Base-by-base conservation (phyloP, 2,329 filamentous ascomycete species). In the Sclerotinia borealis region DNA sequence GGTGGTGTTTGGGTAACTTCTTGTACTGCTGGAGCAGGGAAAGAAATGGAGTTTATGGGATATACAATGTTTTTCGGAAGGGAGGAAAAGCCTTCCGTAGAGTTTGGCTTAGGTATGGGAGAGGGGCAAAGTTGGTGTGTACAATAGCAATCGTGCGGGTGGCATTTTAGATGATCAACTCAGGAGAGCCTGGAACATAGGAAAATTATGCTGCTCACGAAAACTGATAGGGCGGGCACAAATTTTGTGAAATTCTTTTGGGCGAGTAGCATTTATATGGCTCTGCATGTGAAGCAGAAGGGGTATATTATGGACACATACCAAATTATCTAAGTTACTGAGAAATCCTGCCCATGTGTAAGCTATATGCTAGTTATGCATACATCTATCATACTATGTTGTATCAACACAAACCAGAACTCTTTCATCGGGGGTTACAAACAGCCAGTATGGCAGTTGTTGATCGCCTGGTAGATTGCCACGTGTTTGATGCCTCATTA, bases 21-120 rank as follows among this genome's bases (percentile, higher is more conserved):
- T 37, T 58, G 54, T 58, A 45, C n/a, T 45, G 25, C 45, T 45
- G 54, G 54, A 25, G n/a, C 45, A 36, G 54, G 39, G 54, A 58
- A 45, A 45, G 29, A 39, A 25, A 45, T 36, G 39, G 54, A 34
- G 41, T 58, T 43, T 15, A 45, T 19, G 39, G 54, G 29, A 58
- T 25, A 58, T 34, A 45, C 29, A 45, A 45, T 45, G 5, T 45
- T 58, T 52, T 45, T 45, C 3, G 25, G 48, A n/a, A 51, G 29
- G 29, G 19, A 58, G 39, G 13, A 22, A 27, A 58, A 10, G 19
- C 5, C 39, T 45, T 43, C 22, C 41, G 54, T 36, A 41, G 54
- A 45, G 54, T 58, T 47, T 58, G 29, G 41, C 36, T 58, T 29
- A 22, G 39, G 8, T 25, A 22, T 34, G 54, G 19, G 54, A 31